Evolutionary conservation across 306 rosid species (phyloP), one percentile per base, ranked within the genome.

Genomic region (Corylus avellana): DNA sequence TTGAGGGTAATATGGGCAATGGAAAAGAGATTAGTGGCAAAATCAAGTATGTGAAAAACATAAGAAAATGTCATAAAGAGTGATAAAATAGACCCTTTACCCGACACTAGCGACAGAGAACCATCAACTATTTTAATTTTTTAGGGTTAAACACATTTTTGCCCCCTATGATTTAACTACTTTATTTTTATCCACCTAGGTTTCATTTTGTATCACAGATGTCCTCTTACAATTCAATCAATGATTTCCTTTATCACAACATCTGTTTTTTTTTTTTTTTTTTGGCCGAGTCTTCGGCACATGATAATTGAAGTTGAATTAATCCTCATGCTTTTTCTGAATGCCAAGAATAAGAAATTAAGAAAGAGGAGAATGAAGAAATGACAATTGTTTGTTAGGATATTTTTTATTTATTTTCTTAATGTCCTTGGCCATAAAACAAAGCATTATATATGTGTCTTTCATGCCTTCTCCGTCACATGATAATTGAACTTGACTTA

Each of bases 311-410:
- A 77, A 59, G 49, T 20, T 70, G 55, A 57, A 75, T 32, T 70
- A 12, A 51, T 58, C n/a, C 66, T 73, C 57, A 70, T 54, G 50
- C 78, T 75, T 58, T 42, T 11, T 69, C 53, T 29, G 73, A 50
- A 55, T 78, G 29, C 12, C 46, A 35, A 58, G 53, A 62, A 29
- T 18, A 54, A 46, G 37, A 59, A 3, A 12, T 53, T 22, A 12
- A 59, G 70, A 32, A 12, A 7, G 68, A 61, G 42, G 44, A 70
- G n/a, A 20, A 27, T 46, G 37, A 62, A 29, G 66, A 59, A 59
- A 59, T 59, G 9, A 59, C 14, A 25, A 35, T 25, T 25, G n/a
- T 53, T 53, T 56, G 12, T 56, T n/a, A 6, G 62, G 27, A 8
- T 18, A 22, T 22, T 1, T 56, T 7, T 8, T n/a, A 3, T 54